Evolutionary conservation across 78 protist genomes (phyloP), one percentile per base, ranked within the genome.

Genomic region (Dictyostelium citrinum): DNA sequence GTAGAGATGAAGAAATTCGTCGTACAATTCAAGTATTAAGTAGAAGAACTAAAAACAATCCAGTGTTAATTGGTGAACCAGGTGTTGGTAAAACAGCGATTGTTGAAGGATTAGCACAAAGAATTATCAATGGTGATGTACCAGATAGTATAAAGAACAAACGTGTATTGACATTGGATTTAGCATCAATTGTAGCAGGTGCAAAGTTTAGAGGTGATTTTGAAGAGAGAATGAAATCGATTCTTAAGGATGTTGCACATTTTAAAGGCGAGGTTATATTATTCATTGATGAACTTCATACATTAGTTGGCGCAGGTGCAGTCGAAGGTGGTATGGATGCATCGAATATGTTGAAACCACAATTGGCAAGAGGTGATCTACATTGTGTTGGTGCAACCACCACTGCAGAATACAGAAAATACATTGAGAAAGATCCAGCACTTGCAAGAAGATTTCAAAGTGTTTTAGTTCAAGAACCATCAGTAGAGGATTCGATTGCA

Each of bases 361-460:
- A 91, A 83, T 98, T 99, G 22, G 99, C 99, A 11, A 96, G 99
- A 4, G 99, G 99, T 24, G 99, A 98, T 82, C 95, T 99, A 27
- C 98, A 97, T 7, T 97, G 98, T 93, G 98, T 99, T 17, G 99
- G 99, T 22, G 99, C 99, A 12, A 99, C 99, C 2, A 99, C 99
- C 1, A 83, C 96, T 7, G 83, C 91, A 1, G 99, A 99, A 95
- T 99, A 99, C 90, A 49, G 99, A 22, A 84, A 98, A 92, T 81
- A 99, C 93, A 90, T 99, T 86, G 99, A 99, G 95, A 98, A 98
- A 81, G 99, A 99, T 90, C 96, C 99, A 6, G 99, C 99, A 22
- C 90, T 99, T 8, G 99, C 96, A 68, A 95, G 99, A 2, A 90
- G 99, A 33, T 99, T 99, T 96, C 99, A 99, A 91, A 85, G 67